A percentile compares a stretch with the other conserved stretches of the same genome.
Conservation (phyloP, 2,329 filamentous ascomycete genomes). For the Calonectria pauciramosa region DNA sequence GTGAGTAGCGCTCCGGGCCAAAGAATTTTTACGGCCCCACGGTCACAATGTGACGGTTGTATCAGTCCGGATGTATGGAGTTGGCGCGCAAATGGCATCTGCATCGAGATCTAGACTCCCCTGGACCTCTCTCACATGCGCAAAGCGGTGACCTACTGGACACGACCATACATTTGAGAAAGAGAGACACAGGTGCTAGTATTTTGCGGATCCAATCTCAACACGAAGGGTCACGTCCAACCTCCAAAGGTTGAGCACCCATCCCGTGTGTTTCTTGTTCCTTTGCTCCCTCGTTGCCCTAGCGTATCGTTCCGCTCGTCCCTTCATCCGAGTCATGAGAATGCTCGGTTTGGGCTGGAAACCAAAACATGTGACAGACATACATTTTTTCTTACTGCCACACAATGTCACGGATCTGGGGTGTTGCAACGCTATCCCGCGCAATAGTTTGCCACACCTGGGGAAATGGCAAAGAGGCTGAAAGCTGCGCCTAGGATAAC, state of each 20-base stretch:
- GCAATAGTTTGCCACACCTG: constrained; percentile 36
- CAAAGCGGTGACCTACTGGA: neutral
- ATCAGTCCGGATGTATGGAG: neutral
- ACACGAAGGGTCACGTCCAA: neutral
- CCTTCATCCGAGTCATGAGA: constrained; percentile 22
- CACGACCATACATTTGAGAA: neutral
- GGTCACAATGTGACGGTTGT: constrained; percentile 1
- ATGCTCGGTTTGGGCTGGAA: neutral
- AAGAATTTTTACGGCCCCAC: neutral
- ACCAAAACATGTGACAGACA: constrained; percentile 26
- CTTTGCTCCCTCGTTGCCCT: constrained; percentile 6
- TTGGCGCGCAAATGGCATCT: neutral
- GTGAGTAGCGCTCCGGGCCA: neutral
- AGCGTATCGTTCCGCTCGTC: constrained; percentile 21
- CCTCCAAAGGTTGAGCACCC: constrained; percentile 1
- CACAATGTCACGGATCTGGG: constrained; percentile 25
- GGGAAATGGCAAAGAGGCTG: constrained; percentile 18
- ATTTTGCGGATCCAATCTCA: neutral
- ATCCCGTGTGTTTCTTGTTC: neutral
- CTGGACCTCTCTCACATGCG: constrained; percentile 18
- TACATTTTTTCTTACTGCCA: constrained; percentile 7
- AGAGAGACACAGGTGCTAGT: neutral
- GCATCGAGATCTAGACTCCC: constrained; percentile 5
- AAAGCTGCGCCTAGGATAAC: constrained; percentile 34
- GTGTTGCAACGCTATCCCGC: constrained; percentile 31